These are phyloP conservation scores for Physcia stellaris DNA, from an alignment of 495 filamentous ascomycete species.

Conservation along the genomic window DNA sequence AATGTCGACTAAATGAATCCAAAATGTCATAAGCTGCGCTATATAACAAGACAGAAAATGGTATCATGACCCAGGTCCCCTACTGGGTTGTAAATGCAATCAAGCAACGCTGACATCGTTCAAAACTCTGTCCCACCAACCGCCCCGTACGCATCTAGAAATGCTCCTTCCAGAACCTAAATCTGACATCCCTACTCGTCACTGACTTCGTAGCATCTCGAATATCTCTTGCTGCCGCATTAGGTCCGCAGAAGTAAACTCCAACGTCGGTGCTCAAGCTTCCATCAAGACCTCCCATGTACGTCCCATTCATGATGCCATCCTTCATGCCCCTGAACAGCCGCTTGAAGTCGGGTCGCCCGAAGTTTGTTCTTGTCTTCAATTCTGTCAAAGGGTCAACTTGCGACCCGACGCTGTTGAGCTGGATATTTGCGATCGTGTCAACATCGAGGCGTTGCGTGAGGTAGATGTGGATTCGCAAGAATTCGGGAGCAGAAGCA, in stretches of 20 bases:
- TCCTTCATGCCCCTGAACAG: constrained; percentile 78
- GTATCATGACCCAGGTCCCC: no score
- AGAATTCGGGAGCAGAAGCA: constrained; percentile 63
- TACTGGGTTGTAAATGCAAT: no score
- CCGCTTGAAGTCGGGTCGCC: constrained; percentile 75
- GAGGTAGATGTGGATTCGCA: constrained; percentile 96
- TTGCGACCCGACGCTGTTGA: constrained; percentile 80
- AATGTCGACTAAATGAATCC: no score
- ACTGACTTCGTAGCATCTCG: constrained; percentile 60
- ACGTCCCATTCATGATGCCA: constrained; percentile 72
- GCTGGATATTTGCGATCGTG: constrained; percentile 87
- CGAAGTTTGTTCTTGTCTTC: constrained; percentile 83
- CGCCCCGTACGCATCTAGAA: no score
- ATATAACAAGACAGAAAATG: no score
- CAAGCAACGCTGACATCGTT: no score
- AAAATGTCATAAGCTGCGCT: no score
- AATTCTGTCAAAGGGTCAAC: constrained; percentile 89
- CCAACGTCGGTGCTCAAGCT: constrained; percentile 70
- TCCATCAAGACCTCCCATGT: constrained; percentile 67
- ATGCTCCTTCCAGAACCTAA: constrained; percentile 99
- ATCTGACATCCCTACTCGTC: constrained; percentile 64
- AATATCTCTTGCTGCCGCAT: constrained; percentile 70
- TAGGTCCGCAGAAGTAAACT: constrained; percentile 95
- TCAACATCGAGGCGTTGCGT: constrained; percentile 87
- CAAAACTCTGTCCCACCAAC: no score